Conservation (phyloP, 78 protist genomes). For the Andalucia godoyi region DNA sequence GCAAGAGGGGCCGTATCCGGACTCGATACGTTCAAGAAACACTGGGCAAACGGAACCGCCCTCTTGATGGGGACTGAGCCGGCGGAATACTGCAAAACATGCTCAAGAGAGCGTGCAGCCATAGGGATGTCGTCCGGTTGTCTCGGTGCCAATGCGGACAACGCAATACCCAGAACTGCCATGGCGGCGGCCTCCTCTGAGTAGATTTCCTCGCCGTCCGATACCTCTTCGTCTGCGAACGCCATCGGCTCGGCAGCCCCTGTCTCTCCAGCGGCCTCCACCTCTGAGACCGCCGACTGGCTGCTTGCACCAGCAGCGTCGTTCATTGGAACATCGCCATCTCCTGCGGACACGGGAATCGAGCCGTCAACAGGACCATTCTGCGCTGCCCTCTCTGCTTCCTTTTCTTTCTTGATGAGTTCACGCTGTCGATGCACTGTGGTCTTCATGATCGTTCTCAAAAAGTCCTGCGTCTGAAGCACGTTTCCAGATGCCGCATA, state of each 20-base stretch:
- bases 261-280: neutral
- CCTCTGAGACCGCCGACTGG: neutral
- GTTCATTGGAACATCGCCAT: neutral
- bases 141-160: constrained; percentile 85
- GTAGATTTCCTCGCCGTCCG: neutral
- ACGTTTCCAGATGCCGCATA: constrained; percentile 96
- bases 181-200: constrained; percentile 9
- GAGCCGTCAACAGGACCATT: neutral
- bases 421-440: neutral
- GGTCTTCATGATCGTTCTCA: constrained; percentile 64
- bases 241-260: neutral
- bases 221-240: neutral
- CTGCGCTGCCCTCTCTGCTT: neutral
- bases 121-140: too few relatives aligned
- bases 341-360: neutral
- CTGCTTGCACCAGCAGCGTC: neutral
- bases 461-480: constrained; percentile 75
- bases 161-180: constrained; percentile 80
- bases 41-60: too few relatives aligned
- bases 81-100: constrained; percentile 67
- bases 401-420: constrained; percentile 11
- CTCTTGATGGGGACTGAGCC: too few relatives aligned
- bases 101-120: constrained; percentile 77
- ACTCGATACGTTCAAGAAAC: too few relatives aligned
- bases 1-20: too few relatives aligned